Evolutionary conservation across 257 asterid genomes (phyloP).

Genomic region (Fraxinus excelsior): DNA sequence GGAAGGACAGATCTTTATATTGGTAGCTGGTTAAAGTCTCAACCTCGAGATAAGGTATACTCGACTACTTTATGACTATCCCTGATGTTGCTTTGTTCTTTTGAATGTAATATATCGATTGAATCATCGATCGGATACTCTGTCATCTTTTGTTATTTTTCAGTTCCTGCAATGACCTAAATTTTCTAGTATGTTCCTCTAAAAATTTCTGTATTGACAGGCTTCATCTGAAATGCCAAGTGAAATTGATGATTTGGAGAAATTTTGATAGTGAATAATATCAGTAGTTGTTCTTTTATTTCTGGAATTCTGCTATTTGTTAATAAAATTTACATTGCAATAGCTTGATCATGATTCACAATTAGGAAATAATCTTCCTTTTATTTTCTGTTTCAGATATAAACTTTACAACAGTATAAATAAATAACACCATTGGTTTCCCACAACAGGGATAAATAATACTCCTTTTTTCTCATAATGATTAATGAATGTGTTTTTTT

Average conservation of each 20-base stretch:
- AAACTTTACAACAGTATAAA: neutral
- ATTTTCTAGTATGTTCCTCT: neutral
- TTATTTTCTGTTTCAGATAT: neutral
- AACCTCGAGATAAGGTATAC: slow-evolving; percentile 82
- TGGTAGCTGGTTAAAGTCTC: slow-evolving; percentile 80
- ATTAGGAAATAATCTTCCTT: slow-evolving; percentile 3
- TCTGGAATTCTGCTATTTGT: slow-evolving; percentile 14
- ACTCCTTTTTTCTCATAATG: neutral
- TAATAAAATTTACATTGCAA: neutral
- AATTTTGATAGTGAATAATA: neutral
- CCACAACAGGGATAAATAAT: neutral
- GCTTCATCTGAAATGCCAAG: neutral
- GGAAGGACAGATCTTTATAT: slow-evolving; percentile 76
- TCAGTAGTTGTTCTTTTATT: slow-evolving; percentile 2
- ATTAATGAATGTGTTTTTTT: neutral
- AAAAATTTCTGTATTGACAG: neutral
- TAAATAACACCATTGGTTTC: neutral
- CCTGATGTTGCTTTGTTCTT: neutral
- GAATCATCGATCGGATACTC: slow-evolving; percentile 3
- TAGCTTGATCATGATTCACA: slow-evolving; percentile 10
- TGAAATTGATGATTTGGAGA: slow-evolving; percentile 15
- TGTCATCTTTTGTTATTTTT: slow-evolving; percentile 7
- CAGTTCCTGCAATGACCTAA: slow-evolving; percentile 13
- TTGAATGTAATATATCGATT: neutral
- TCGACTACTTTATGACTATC: neutral